Percentiles rank a stretch among this genome's conserved stretches.
Conservation (phyloP, 306 rosid species). For the Mucuna pruriens region DNA sequence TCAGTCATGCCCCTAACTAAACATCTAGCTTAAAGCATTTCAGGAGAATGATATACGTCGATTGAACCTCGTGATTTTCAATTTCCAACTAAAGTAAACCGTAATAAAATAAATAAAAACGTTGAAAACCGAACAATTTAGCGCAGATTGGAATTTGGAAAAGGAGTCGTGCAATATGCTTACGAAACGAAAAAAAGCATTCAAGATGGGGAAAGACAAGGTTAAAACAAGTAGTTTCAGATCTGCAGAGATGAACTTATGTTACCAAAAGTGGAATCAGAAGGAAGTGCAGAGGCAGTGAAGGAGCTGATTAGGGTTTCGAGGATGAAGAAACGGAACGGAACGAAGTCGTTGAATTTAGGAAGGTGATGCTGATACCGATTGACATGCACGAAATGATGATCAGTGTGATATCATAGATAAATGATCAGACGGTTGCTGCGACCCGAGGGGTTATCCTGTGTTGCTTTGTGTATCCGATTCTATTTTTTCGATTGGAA, state of each 20-base stretch:
- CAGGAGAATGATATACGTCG: slow-evolving; percentile 15
- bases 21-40: slow-evolving; percentile 19
- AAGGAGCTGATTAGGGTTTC: slow-evolving; percentile 60
- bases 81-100: background rate
- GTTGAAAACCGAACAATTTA: background rate
- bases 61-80: slow-evolving; percentile 28
- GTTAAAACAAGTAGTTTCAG: slow-evolving; percentile 18
- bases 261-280: slow-evolving; percentile 47
- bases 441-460: background rate
- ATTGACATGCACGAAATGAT: slow-evolving; percentile 2
- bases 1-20: background rate
- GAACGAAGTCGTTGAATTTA: slow-evolving; percentile 37
- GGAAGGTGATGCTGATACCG: background rate
- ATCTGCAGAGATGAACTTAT: slow-evolving; percentile 38
- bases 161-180: background rate
- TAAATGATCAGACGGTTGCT: slow-evolving; percentile 34
- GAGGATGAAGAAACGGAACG: slow-evolving; percentile 21
- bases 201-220: background rate
- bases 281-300: slow-evolving; percentile 15
- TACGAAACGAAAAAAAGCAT: background rate
- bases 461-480: background rate
- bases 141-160: slow-evolving; percentile 11
- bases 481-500: no score
- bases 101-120: background rate
- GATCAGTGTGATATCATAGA: background rate